Base-by-base conservation (phyloP, 257 asterid species). In the Solanum paucissectum region DNA sequence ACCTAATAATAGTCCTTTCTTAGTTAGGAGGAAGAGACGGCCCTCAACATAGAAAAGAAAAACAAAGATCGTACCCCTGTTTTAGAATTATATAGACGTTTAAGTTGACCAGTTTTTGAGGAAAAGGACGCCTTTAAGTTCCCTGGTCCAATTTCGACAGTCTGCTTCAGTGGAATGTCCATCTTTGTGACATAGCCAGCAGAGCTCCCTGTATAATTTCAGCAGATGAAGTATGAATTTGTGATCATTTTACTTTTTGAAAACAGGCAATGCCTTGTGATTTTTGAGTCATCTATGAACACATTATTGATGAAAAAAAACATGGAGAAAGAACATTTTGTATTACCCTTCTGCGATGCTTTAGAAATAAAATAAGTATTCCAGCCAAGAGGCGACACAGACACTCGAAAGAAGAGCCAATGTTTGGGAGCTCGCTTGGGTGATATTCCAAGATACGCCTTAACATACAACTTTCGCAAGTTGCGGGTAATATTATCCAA, bases 331-430 rank as follows among this genome's bases (percentile, higher is more conserved):
- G n/a, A 42, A 64, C 36, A n/a, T 34, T 34, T 69, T 89, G 29
- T 42, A n/a, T 20, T 29, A 94, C 98, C 95, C 69, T 87, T 89
- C 55, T 88, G 88, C 40, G 95, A 91, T 79, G 88, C 83, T 90
- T 91, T 90, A 55, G 97, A 92, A 88, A 96, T 89, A 90, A 91
- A 92, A 90, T 93, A 95, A 18, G 98, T 94, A 87, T 89, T 95
- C 94, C 95, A 94, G 42, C 96, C 98, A 77, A 96, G 93, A 81
- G 98, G 95, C 33, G 94, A 94, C 88, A 93, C 94, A 20, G 95
- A 89, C 84, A 90, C 98, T 68, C 88, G 89, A 89, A 96, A 94
- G 89, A 89, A 88, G 55, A 96, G 95, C 98, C 96, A 95, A 89
- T 91, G 93, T 86, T 93, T 96, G 79, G 98, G 92, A 86, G 91